Base-by-base conservation (phyloP, 169 alveolate genomes). In the Cryptosporidium viatorum region DNA sequence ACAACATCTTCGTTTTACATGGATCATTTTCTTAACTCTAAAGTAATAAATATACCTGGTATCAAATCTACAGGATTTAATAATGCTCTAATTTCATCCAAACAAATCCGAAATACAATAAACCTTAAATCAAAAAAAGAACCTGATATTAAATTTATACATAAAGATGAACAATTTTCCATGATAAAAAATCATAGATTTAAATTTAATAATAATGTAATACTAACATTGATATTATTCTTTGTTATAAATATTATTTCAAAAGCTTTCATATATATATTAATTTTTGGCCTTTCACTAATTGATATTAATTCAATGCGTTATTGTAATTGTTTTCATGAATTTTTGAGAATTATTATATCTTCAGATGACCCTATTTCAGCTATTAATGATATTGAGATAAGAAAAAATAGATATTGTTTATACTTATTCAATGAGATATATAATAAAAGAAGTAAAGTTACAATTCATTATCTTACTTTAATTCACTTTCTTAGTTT, bases 321-420 rank as follows among this genome's bases (percentile, higher is more conserved):
- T 21, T 41, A 21, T n/a, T 14, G 35, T 33, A 55, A 37, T 43
- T 52, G 35, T 52, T 33, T 73, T n/a, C 18, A n/a, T 9, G 51
- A 45, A 16, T 51, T 73, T 35, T 9, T 26, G 3, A n/a, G 9
- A 55, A 35, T 33, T 10, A 16, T 73, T 18, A 23, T 26, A 21
- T 73, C 29, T 12, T 52, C 86, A n/a, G 52, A 73, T 14, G 58
- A 73, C 55, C 86, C 86, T 16, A 73, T 73, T 73, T 55, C 70
- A 10, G 43, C 39, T 50, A 73, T 55, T 50, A 73, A 73, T 59
- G 70, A 73, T 31, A 73, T 59, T n/a, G 43, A 73, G 43, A 29
- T 73, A 23, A 73, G 70, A 21, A 73, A 35, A 73, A 58, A n/a
- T 10, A 73, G 18, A 23, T 73, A 51, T 51, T 31, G 21, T 35